Conservation (phyloP, 2,329 filamentous ascomycete species). For the Clonostachys solani region DNA sequence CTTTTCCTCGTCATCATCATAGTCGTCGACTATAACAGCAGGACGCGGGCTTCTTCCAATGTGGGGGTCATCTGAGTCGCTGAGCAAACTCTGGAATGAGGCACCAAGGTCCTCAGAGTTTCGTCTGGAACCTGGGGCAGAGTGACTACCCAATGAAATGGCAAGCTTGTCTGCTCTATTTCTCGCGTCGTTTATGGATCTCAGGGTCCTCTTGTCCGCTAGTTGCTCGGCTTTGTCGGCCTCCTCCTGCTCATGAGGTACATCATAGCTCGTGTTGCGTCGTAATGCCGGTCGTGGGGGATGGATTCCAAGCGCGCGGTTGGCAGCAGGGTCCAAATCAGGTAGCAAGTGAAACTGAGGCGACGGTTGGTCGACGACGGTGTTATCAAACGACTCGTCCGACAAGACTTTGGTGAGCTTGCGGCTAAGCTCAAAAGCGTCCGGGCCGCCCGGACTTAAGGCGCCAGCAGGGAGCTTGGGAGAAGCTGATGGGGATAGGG, state of each 20-base stretch:
- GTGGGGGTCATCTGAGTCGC: constrained; percentile 17
- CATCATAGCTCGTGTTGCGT: constrained; percentile 37
- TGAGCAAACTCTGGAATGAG: constrained; percentile 24
- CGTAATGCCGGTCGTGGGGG: constrained; percentile 28
- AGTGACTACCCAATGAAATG: constrained; percentile 30
- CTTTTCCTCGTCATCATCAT: constrained; percentile 1
- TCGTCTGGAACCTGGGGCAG: constrained; percentile 27
- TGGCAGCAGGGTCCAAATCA: neutral
- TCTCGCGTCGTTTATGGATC: constrained; percentile 32
- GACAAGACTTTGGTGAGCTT: constrained; percentile 32
- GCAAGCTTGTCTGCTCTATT: constrained; percentile 31
- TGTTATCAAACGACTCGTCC: neutral
- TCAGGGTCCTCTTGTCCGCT: constrained; percentile 28
- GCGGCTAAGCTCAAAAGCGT: constrained; percentile 29
- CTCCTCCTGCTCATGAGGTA: constrained; percentile 29
- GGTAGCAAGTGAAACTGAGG: no score
- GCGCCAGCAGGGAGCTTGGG: constrained; percentile 9
- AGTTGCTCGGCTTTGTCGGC: constrained; percentile 31
- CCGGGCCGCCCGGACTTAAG: constrained; percentile 20
- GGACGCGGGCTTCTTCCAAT: neutral
- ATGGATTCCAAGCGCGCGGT: neutral
- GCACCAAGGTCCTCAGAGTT: constrained; percentile 23
- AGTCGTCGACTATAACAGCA: constrained; percentile 3
- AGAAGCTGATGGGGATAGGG: constrained; percentile 15
- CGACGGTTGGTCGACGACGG: no score